These are phyloP conservation scores for Ustilago cynodontis DNA, from an alignment of 1,284 basidiomycete species.

Conservation along the genomic window DNA sequence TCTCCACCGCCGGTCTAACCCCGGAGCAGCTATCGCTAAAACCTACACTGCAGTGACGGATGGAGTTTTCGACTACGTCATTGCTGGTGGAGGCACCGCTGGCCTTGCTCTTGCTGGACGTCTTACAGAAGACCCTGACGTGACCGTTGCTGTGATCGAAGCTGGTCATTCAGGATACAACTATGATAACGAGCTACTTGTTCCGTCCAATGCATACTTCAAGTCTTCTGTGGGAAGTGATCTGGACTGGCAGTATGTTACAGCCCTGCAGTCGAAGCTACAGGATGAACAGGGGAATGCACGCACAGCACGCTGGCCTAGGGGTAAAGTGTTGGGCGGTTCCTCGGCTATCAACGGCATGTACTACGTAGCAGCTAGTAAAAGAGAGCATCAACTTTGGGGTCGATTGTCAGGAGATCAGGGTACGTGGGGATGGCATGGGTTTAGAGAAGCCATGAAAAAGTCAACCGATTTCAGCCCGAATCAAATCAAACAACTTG, in stretches of 20 bases:
- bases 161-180: slow-evolving; percentile 71
- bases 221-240: slow-evolving; percentile 42
- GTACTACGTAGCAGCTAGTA: slow-evolving; percentile 67
- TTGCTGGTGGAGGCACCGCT: slow-evolving; percentile 93
- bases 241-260: slow-evolving; percentile 60
- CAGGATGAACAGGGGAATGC: slow-evolving; percentile 32
- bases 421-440: slow-evolving; percentile 56
- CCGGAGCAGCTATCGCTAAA: slow-evolving; percentile 39
- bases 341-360: slow-evolving; percentile 72
- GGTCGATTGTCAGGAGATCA: slow-evolving; percentile 46
- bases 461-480: slow-evolving; percentile 51
- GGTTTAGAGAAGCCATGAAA: slow-evolving; percentile 50
- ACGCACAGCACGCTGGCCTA: slow-evolving; percentile 59
- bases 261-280: slow-evolving; percentile 32
- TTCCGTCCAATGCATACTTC: slow-evolving; percentile 47
- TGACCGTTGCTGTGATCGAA: slow-evolving; percentile 77
- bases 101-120: slow-evolving; percentile 90
- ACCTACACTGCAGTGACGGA: slow-evolving; percentile 30
- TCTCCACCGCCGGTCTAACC: slow-evolving; percentile 24
- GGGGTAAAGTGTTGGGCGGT: slow-evolving; percentile 72
- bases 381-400: slow-evolving; percentile 55
- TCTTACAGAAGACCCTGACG: slow-evolving; percentile 76
- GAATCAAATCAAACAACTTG: slow-evolving; percentile 32
- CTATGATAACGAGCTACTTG: slow-evolving; percentile 34
- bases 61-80: slow-evolving; percentile 77